Percentiles rank a stretch among this genome's conserved stretches.
Evolutionary conservation across 345 rosid species (phyloP).

Genomic region (Populus ilicifolia): DNA sequence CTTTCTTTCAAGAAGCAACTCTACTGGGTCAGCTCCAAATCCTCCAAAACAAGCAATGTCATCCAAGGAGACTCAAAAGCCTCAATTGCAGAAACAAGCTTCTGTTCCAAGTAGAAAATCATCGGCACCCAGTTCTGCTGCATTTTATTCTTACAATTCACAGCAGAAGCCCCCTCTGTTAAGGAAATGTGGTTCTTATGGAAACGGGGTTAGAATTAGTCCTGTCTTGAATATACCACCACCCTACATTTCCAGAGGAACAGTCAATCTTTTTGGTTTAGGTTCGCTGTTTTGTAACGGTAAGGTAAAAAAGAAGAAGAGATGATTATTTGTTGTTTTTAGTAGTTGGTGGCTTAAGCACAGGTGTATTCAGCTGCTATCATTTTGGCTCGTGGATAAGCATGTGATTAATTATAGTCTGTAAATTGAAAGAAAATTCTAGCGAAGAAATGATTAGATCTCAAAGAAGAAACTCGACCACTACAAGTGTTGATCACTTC

Average conservation of each 20-base stretch:
- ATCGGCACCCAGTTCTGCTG: conserved; percentile 30
- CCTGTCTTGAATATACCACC: conserved; percentile 73
- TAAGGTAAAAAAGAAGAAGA: conserved; percentile 63
- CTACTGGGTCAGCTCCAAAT: conserved; percentile 75
- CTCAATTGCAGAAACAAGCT: conserved; percentile 44
- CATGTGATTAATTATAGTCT: conserved; percentile 42
- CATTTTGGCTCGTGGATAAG: conserved; percentile 18
- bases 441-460: conserved; percentile 20
- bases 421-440: conserved; percentile 24
- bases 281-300: conserved; percentile 75
- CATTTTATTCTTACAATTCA: conserved; percentile 27
- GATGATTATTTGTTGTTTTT: conserved; percentile 8
- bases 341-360: conserved; percentile 16
- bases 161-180: conserved; percentile 38
- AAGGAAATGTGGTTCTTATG: conserved; percentile 51
- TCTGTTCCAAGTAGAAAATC: conserved; percentile 47
- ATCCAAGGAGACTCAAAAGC: conserved; percentile 43
- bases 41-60: conserved; percentile 36
- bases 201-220: conserved; percentile 56
- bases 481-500: background rate
- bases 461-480: background rate
- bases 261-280: conserved; percentile 57
- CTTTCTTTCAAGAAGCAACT: conserved; percentile 76
- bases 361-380: conserved; percentile 45
- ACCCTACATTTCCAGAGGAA: conserved; percentile 57